Evolutionary conservation across 441 rosid species (phyloP), one percentile per base, ranked within the genome.

Genomic region (Bruguiera hainesii): DNA sequence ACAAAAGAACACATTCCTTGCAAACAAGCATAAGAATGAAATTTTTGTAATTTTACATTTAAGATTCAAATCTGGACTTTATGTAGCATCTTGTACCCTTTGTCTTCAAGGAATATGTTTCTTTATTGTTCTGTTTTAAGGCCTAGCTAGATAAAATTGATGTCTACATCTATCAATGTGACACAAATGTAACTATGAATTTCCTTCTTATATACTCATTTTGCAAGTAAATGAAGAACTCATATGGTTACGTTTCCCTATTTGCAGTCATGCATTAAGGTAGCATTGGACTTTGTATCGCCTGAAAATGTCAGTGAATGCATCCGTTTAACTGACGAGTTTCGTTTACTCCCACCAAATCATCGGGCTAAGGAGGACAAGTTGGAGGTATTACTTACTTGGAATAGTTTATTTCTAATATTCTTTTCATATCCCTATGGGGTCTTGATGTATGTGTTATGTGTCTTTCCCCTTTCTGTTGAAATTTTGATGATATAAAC

Each of bases 291-390:
- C 62, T 75, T 75, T 63, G 79, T 75, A 52, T 75, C 79, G 18
- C 79, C 79, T 4, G 79, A 76, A 71, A 76, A 76, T 64, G 70
- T 76, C 53, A 73, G 79, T 30, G 79, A 76, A 48, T 76, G 75
- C 53, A 60, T 76, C 4, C 73, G 73, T n/a, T 55, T 76, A 58
- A 67, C 75, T 1, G 70, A 76, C 28, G 79, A 76, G 35, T 67
- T 76, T 23, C 79, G 79, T 52, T 13, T 33, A 20, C 79, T 76
- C 46, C 76, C 79, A 10, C 63, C 37, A 58, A 76, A 71, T 66
- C 79, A 76, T 55, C 61, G 19, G 55, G 69, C 75, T 15, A 76
- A 71, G 5, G 79, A 76, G 39, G 79, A 76, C 64, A 71, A 76
- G 53, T 60, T 76, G 73, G 76, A 76, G 79, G 79, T 76, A 75